Base-by-base conservation (phyloP, 495 filamentous ascomycete genomes). In the Penicillium riverlandense region DNA sequence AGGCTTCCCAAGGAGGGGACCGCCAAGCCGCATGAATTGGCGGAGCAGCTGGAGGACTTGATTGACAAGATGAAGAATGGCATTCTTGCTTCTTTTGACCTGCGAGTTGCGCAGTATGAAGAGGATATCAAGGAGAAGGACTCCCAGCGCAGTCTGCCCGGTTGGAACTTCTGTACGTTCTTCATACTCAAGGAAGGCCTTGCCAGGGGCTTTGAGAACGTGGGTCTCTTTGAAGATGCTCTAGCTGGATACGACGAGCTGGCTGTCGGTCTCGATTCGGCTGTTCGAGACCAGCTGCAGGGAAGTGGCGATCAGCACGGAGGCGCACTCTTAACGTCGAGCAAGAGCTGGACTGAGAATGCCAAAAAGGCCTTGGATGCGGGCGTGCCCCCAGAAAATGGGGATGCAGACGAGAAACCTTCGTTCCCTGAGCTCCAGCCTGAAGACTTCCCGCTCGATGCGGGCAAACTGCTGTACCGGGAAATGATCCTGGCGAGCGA, bases 141-240 rank as follows among this genome's bases (percentile, higher is more conserved):
- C 53, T 78, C 84, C 4, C 90, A 96, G 67, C 80, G 91, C 35
- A 78, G 73, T 35, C 66, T 98, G 15, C 92, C 94, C 4, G 92
- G 92, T 0, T 98, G 94, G 92, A 98, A 98, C 57, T 98, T 97
- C 58, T 96, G 91, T 62, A 97, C 94, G 1, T 98, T 96, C 58
- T 98, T 98, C 57, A 86, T 98, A 14, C 72, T 97, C 11, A 98
- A 98, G 54, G 92, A 98, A 59, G 92, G 92, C 5, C 73, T 98
- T 35, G 90, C 90, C 5, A 76, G 85, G 44, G 94, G 90, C 0
- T 96, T 98, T 58, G 92, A 98, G 62, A 96, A 86, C 62, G 90
- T 96, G 10, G 94, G 94, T 7, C 69, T 98, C 16, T 88, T 96
- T 34, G 92, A 97, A 60, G 92, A 98, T 72, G 90, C 92, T 8